Conservation (phyloP, 192 early-diverging fungal species). For the Neocallimastix lanati region DNA sequence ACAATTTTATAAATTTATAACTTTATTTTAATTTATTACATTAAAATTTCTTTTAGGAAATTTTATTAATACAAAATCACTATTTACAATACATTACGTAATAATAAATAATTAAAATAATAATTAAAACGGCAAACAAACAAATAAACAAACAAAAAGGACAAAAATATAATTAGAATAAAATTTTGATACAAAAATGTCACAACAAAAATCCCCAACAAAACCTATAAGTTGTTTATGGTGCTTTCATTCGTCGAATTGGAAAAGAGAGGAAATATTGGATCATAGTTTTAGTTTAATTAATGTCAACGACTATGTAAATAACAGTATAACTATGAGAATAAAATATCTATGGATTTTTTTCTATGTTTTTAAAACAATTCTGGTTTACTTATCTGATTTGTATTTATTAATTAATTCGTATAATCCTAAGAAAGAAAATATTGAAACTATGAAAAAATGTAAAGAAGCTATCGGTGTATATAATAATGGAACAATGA, state of each 20-base stretch:
- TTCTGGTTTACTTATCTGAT: constrained; percentile 65
- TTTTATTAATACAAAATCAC: too few relatives aligned
- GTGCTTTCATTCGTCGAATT: constrained; percentile 19
- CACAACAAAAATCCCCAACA: neutral
- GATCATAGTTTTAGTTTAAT: constrained; percentile 84
- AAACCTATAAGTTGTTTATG: neutral
- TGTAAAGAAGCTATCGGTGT: constrained; percentile 9
- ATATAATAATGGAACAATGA: too few relatives aligned
- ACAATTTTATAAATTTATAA: too few relatives aligned
- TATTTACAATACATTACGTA: too few relatives aligned
- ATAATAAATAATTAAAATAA: too few relatives aligned
- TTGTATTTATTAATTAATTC: constrained; percentile 28
- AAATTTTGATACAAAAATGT: too few relatives aligned
- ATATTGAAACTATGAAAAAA: neutral
- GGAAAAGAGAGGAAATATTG: constrained; percentile 57
- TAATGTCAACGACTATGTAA: constrained; percentile 53
- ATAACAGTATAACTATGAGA: neutral
- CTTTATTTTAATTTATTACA: too few relatives aligned
- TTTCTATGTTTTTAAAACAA: constrained; percentile 44
- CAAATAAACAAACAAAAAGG: too few relatives aligned
- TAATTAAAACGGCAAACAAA: too few relatives aligned
- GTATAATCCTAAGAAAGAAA: constrained; percentile 1
- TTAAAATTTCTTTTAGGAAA: too few relatives aligned
- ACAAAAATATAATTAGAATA: too few relatives aligned
- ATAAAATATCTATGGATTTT: constrained; percentile 37